Evolutionary conservation across 2,329 filamentous ascomycete species (phyloP), one percentile per base, ranked within the genome.

Genomic region (Botrytis pseudocinerea): DNA sequence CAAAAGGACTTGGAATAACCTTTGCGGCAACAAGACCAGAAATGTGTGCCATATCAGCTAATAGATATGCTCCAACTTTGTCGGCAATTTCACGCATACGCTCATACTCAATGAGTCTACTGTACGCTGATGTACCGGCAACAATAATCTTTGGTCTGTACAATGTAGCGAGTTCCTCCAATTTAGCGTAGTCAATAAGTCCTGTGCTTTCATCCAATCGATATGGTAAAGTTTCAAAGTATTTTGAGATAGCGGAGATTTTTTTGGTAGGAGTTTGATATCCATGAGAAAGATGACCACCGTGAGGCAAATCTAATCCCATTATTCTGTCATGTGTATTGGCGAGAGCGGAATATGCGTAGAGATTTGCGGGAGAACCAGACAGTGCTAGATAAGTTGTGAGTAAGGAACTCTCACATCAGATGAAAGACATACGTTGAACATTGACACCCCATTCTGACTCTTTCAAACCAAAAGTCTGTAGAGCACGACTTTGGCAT

Each of bases 221-320:
- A 87, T 99, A 99, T 8, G 96, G 96, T 76, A 99, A 86, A 51
- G 96, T 99, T 86, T 99, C 96, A 82, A 99, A 99, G 86, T 99
- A 99, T 82, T 97, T 98, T 73, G 95, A 98, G 77, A 99, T 91
- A 80, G 95, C 94, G n/a, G 95, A 98, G 82, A 99, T 98, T 88
- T 95, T 95, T 83, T 92, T 94, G 70, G 91, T 91, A 4, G 96
- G 94, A 32, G 93, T 98, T 84, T 99, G 96, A 84, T 99, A 99
- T 76, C 96, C 96, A 84, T 99, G 96, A 64, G 93, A 97, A 79
- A 99, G 86, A 83, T 99, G 96, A 74, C 96, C 96, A 77, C 96
- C 96, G 82, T 99, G 96, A 63, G 96, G 96, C 22, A 99, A 89
- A 81, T 99, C 96, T 75, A 99, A 89, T 76, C 95, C 95, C 95